Evolutionary conservation across 495 filamentous ascomycete species (phyloP), one percentile per base, ranked within the genome.

Genomic region (Talaromyces borbonicus): DNA sequence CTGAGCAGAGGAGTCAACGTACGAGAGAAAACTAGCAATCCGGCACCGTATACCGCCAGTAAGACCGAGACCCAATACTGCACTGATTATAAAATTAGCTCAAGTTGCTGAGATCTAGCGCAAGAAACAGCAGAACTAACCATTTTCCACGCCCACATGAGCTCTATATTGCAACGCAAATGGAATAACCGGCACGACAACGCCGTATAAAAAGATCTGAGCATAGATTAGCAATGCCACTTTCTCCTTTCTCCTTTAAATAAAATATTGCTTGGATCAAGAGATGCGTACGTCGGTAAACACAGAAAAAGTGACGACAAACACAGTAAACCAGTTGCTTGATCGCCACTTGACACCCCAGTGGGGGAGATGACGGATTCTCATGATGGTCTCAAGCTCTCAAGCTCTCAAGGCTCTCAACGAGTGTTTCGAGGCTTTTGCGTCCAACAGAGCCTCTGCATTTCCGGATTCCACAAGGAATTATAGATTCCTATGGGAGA

Each of bases 161-260:
- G 48, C 48, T 15, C 48, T 47, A 40, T 62, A 44, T 19, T 46
- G 23, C n/a, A 63, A 49, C 6, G 52, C 52, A 33, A 57, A 63
- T 1, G 60, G 60, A 4, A 63, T 48, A 19, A 63, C 51, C 0
- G 60, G 60, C 25, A 63, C 61, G 9, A 63, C 49, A 3, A 63
- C 48, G 23, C 57, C 57, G 30, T 62, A 62, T 6, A 63, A 39
- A 43, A 63, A 58, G 12, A 53, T 51, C 46, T 48, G 24, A 14
- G 3, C 19, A 24, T 38, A 2, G 20, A 26, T 16, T 6, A 0
- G 0, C 4, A 4, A 26, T 41, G 8, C 24, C 20, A 11, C 12
- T 38, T 12, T 5, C 16, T 0, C 20, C 11, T 5, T 1, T 14
- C 18, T 16, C 27, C 27, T 20, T 26, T 14, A 14, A 31, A 47